Conservation (phyloP, 495 filamentous ascomycete genomes). For the Xylaria venustula region DNA sequence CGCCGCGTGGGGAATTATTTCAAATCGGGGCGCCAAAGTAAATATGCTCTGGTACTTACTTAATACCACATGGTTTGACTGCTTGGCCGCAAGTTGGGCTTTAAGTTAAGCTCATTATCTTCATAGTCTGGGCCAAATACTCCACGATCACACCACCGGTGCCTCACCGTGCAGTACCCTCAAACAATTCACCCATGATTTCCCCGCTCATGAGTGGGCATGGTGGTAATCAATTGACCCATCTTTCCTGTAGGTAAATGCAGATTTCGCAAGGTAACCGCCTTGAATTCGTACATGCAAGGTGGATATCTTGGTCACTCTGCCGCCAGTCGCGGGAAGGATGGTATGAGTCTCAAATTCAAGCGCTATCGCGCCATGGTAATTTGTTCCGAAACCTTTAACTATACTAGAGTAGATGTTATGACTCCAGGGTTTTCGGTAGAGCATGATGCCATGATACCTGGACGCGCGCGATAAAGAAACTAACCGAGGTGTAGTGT, state of each 20-base stretch:
- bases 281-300: background rate
- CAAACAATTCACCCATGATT: background rate
- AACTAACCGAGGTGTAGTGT: background rate
- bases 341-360: background rate
- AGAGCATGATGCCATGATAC: background rate
- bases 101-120: background rate
- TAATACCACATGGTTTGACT: too few relatives aligned
- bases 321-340: background rate
- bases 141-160: background rate
- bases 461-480: background rate
- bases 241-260: constrained; percentile 4
- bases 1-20: background rate
- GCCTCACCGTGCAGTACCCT: background rate
- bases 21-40: background rate
- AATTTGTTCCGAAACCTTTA: background rate
- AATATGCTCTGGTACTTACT: background rate
- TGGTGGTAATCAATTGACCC: background rate
- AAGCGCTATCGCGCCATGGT: background rate
- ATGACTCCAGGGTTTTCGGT: background rate
- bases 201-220: background rate
- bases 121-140: background rate
- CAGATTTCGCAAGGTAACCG: background rate
- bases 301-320: background rate
- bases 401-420: background rate
- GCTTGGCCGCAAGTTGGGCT: too few relatives aligned